Conservation (phyloP, 306 rosid genomes). For the Benincasa hispida region DNA sequence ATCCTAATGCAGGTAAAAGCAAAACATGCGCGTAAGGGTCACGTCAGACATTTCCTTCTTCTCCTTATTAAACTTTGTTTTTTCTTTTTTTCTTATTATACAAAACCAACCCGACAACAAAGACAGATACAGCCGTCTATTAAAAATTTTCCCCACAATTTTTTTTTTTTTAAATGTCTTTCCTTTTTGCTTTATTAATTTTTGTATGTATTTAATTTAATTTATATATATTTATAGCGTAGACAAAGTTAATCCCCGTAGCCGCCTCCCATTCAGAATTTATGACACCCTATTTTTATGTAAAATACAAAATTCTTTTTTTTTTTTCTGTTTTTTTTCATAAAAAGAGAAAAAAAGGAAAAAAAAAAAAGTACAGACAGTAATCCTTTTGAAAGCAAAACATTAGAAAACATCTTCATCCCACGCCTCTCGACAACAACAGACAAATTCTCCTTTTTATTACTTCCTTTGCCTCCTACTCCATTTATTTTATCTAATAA, state of each 20-base stretch:
- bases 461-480: constrained; percentile 11
- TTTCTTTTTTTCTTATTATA: neutral
- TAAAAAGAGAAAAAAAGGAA: neutral
- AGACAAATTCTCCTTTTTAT: constrained; percentile 23
- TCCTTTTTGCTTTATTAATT: neutral
- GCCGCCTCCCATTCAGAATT: constrained; percentile 13
- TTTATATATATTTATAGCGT: neutral
- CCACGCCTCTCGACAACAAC: constrained; percentile 48
- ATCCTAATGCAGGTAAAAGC: neutral
- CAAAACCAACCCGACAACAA: constrained; percentile 22
- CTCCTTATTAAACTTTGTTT: neutral
- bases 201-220: neutral
- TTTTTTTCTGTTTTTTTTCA: no score
- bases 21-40: constrained; percentile 36
- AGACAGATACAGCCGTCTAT: constrained; percentile 27
- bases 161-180: neutral
- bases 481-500: no score
- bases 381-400: constrained; percentile 19
- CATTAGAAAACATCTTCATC: constrained; percentile 7
- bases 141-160: no score
- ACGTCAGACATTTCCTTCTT: constrained; percentile 30
- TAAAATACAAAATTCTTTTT: no score
- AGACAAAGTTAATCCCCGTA: constrained; percentile 7
- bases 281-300: neutral
- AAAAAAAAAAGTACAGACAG: constrained; percentile 20